These are phyloP conservation scores for Trichoderma koningiopsis DNA, from an alignment of 2,329 filamentous ascomycete genomes.

Conservation along the genomic window DNA sequence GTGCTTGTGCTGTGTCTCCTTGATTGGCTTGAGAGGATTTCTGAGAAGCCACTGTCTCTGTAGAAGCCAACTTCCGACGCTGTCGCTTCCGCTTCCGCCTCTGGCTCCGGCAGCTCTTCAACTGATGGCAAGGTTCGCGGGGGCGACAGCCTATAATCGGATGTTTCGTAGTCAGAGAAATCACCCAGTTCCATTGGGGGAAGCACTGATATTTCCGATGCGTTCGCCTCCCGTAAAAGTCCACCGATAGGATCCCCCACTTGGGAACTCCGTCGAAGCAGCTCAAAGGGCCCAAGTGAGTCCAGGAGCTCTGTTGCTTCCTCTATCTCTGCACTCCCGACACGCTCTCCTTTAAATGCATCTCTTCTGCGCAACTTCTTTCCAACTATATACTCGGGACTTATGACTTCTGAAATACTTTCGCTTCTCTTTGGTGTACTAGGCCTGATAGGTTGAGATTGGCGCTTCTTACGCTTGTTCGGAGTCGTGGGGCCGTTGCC, in stretches of 20 bases:
- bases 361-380: slow-evolving; percentile 32
- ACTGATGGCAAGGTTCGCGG: slow-evolving; percentile 53
- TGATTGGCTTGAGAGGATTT: slow-evolving; percentile 47
- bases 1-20: slow-evolving; percentile 39
- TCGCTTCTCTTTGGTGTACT: slow-evolving; percentile 25
- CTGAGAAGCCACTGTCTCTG: slow-evolving; percentile 37
- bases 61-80: slow-evolving; percentile 26
- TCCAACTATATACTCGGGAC: slow-evolving; percentile 25
- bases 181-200: slow-evolving; percentile 23
- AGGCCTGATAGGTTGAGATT: background rate
- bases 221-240: slow-evolving; percentile 37
- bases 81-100: slow-evolving; percentile 45
- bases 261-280: slow-evolving; percentile 38
- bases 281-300: slow-evolving; percentile 30
- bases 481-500: background rate
- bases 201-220: slow-evolving; percentile 27
- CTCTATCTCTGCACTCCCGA: slow-evolving; percentile 45
- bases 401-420: slow-evolving; percentile 30
- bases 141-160: slow-evolving; percentile 48
- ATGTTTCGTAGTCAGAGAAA: slow-evolving; percentile 32
- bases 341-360: slow-evolving; percentile 34
- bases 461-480: slow-evolving; percentile 9
- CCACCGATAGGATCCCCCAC: slow-evolving; percentile 36
- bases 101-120: slow-evolving; percentile 53
- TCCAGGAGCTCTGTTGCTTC: background rate